Conservation (phyloP, 305 asterid genomes). For the Salvia sclarea region DNA sequence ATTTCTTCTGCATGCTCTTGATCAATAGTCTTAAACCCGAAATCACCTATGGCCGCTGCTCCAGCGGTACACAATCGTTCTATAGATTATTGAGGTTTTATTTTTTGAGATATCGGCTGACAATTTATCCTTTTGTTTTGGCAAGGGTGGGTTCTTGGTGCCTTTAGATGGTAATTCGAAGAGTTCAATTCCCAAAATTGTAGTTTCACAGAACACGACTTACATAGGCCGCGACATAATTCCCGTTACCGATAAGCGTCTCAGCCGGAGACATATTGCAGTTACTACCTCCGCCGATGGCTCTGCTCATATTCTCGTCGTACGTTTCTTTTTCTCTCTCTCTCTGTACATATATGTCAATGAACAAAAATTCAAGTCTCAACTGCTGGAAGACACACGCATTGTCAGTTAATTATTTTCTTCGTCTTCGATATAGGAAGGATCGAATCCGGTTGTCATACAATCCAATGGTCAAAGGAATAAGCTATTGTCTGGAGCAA, state of each 20-base stretch:
- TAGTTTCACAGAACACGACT: conserved; percentile 54
- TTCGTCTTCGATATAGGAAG: conserved; percentile 56
- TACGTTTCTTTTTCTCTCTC: conserved; percentile 32
- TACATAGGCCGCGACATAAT: conserved; percentile 73
- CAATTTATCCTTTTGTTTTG: conserved; percentile 21
- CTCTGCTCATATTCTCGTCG: conserved; percentile 69
- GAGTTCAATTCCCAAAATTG: conserved; percentile 62
- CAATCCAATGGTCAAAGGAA: conserved; percentile 64
- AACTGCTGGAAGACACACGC: neutral
- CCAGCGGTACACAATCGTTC: conserved; percentile 35
- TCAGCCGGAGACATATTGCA: conserved; percentile 80
- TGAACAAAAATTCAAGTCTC: conserved; percentile 8
- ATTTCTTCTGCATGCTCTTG: conserved; percentile 25
- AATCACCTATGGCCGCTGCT: conserved; percentile 43
- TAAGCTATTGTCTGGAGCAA: conserved; percentile 73
- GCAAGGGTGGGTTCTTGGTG: conserved; percentile 68
- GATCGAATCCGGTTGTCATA: conserved; percentile 80
- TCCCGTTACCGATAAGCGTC: conserved; percentile 71
- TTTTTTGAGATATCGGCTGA: neutral
- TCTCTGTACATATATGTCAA: neutral
- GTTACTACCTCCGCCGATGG: conserved; percentile 47
- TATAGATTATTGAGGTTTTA: neutral
- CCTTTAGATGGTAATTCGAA: conserved; percentile 55
- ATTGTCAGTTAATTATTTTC: conserved; percentile 6
- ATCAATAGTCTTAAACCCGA: conserved; percentile 22